These are phyloP conservation scores for Curvularia spicifera DNA, from an alignment of 2,329 filamentous ascomycete species.

Conservation along the genomic window DNA sequence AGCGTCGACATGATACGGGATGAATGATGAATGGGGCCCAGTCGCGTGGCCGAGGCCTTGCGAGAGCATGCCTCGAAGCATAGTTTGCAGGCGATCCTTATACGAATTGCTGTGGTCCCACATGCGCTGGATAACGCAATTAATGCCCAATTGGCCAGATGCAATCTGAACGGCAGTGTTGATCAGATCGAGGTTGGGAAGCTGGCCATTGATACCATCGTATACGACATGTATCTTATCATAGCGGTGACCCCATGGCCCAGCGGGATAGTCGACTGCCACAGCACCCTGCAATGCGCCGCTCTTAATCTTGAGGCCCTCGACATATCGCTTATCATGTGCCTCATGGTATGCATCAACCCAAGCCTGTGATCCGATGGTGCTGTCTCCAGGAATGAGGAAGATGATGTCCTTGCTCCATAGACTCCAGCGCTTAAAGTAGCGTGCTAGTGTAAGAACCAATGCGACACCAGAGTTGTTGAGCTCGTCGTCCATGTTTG, in stretches of 20 bases:
- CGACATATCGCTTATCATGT: conserved; percentile 73
- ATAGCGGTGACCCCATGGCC: conserved; percentile 76
- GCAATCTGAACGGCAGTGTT: conserved; percentile 92
- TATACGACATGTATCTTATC: conserved; percentile 90
- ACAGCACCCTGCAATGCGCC: conserved; percentile 91
- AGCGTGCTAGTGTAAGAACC: conserved; percentile 83
- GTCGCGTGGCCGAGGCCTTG: conserved; percentile 89
- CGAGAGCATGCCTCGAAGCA: conserved; percentile 89
- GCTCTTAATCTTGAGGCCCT: conserved; percentile 84
- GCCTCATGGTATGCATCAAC: conserved; percentile 96
- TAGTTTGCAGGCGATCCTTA: conserved; percentile 79
- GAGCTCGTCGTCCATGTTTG: conserved; percentile 75
- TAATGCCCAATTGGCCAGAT: conserved; percentile 88
- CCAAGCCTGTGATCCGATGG: conserved; percentile 92
- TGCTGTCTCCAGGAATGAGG: conserved; percentile 85
- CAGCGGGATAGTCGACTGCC: conserved; percentile 84
- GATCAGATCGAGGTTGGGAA: conserved; percentile 94
- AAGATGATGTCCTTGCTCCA: conserved; percentile 99
- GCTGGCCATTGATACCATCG: conserved; percentile 92
- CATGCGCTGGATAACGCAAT: conserved; percentile 84
- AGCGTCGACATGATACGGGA: conserved; percentile 96
- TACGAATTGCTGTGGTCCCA: conserved; percentile 79
- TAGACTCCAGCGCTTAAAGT: conserved; percentile 96
- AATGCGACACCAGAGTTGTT: conserved; percentile 90
- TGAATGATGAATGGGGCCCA: conserved; percentile 92